phyloP scores from a whole-genome alignment of 805 yeast species.

The Candida ortonii region DNA sequence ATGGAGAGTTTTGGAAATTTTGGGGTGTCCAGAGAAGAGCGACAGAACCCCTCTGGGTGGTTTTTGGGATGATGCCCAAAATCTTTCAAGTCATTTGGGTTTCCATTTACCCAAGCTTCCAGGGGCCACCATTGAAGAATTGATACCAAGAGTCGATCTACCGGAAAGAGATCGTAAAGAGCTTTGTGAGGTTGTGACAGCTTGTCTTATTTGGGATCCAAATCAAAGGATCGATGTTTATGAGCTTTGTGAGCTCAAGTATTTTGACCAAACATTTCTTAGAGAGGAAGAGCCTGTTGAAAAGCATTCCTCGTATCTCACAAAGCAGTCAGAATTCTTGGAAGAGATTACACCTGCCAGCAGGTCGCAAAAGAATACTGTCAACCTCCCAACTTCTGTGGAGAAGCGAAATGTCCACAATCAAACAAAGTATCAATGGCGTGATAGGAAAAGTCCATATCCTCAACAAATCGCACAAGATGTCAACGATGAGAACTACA shows the following conservation, averaged over 20 bases:
- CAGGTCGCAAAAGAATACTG: slow-evolving; percentile 3
- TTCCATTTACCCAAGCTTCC: slow-evolving; percentile 52
- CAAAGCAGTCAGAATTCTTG: slow-evolving; percentile 5
- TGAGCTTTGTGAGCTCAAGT: slow-evolving; percentile 46
- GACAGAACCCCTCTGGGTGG: slow-evolving; percentile 58
- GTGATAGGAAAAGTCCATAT: slow-evolving; percentile 1
- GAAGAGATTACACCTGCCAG: slow-evolving; percentile 1
- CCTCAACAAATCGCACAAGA: slow-evolving; percentile 2
- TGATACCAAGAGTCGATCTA: slow-evolving; percentile 46
- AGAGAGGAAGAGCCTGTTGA: slow-evolving; percentile 18
- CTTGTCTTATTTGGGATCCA: slow-evolving; percentile 79
- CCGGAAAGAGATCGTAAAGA: slow-evolving; percentile 33
- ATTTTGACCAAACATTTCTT: slow-evolving; percentile 46
- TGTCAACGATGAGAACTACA: slow-evolving; percentile 20
- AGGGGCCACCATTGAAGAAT: slow-evolving; percentile 46
- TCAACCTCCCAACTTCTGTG: slow-evolving; percentile 2
- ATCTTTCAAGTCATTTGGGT: slow-evolving; percentile 52
- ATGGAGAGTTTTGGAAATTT: slow-evolving; percentile 57
- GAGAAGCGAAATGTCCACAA: slow-evolving; percentile 5
- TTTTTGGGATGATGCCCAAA: slow-evolving; percentile 62
- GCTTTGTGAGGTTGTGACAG: slow-evolving; percentile 41
- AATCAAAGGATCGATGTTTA: slow-evolving; percentile 53
- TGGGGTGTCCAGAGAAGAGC: slow-evolving; percentile 66
- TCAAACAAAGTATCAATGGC: slow-evolving; percentile 2
- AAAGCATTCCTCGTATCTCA: slow-evolving; percentile 1